These are phyloP conservation scores for Amanita muscaria DNA, from an alignment of 768 basidiomycete genomes.

Conservation along the genomic window DNA sequence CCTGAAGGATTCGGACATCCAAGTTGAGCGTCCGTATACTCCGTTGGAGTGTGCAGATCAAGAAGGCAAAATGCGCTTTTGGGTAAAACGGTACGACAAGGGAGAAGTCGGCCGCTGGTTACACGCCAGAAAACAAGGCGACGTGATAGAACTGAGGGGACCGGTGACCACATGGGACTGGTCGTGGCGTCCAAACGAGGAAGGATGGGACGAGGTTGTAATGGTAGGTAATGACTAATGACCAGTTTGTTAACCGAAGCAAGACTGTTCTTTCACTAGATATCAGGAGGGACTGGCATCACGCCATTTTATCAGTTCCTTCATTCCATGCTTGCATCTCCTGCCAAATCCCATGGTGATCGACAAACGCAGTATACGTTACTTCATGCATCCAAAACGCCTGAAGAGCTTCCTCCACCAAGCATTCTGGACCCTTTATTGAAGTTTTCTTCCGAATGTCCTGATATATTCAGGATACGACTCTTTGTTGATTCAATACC, in stretches of 20 bases:
- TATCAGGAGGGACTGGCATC: conserved; percentile 84
- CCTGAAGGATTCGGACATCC: conserved; percentile 82
- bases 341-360: conserved; percentile 9
- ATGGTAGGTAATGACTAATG: conserved; percentile 40
- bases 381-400: conserved; percentile 58
- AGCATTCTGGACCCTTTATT: conserved; percentile 46
- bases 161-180: conserved; percentile 64
- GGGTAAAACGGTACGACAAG: conserved; percentile 71
- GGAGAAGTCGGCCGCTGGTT: conserved; percentile 84
- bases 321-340: conserved; percentile 38
- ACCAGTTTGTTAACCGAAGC: neutral
- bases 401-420: conserved; percentile 62
- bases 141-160: conserved; percentile 67
- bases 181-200: conserved; percentile 22
- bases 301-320: conserved; percentile 80
- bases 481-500: conserved; percentile 53
- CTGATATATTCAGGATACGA: conserved; percentile 46
- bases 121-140: conserved; percentile 58
- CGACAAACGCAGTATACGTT: conserved; percentile 54
- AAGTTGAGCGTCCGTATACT: conserved; percentile 81
- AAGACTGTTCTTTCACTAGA: conserved; percentile 30
- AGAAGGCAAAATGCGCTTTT: conserved; percentile 60
- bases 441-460: conserved; percentile 37
- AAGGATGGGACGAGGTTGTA: conserved; percentile 67
- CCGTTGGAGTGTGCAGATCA: conserved; percentile 65